phyloP scores from a whole-genome alignment of 768 basidiomycete species.

The Trichaptum fuscoviolaceum region DNA sequence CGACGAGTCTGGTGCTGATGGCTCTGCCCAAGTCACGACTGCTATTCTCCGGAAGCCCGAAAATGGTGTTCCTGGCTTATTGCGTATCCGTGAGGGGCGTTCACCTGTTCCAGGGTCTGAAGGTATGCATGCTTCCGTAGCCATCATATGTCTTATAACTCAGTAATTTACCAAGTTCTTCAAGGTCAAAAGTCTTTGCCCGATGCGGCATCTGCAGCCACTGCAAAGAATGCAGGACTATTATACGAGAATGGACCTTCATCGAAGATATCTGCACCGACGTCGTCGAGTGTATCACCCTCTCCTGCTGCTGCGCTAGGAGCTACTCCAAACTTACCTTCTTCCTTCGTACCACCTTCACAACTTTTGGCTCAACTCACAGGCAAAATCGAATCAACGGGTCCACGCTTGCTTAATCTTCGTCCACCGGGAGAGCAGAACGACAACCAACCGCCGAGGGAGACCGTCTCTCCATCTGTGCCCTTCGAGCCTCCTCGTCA shows the following conservation, averaged over 20 bases:
- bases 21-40: neutral
- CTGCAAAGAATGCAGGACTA: neutral
- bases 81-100: neutral
- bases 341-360: neutral
- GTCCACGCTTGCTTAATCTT: neutral
- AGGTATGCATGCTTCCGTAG: neutral
- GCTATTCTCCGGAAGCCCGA: neutral
- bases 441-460: neutral
- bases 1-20: neutral
- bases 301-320: neutral
- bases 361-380: neutral
- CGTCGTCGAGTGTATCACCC: neutral
- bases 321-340: neutral
- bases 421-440: neutral
- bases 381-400: neutral
- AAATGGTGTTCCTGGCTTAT: neutral
- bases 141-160: neutral
- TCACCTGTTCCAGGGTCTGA: neutral
- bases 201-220: neutral
- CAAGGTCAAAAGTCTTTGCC: neutral
- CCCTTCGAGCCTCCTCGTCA: conserved; percentile 36
- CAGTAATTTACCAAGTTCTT: neutral
- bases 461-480: conserved; percentile 16
- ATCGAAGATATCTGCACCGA: neutral
- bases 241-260: neutral